A percentile compares a stretch with the other conserved stretches of the same genome.
Evolutionary conservation across 1,284 basidiomycete genomes (phyloP).

Genomic region (Ceratobasidium sp.): DNA sequence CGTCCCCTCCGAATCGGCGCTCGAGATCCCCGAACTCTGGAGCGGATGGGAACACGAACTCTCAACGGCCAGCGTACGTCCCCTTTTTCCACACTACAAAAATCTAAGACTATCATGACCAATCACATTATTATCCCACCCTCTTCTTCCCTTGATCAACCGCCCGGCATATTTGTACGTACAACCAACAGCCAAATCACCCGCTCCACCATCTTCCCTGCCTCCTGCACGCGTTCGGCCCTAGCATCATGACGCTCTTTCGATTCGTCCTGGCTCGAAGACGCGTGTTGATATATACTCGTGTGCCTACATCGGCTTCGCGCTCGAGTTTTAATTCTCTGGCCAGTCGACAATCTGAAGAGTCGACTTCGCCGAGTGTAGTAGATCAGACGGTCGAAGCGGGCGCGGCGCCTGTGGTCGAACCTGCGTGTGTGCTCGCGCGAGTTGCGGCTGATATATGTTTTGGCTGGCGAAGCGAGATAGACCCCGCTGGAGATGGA

Average conservation of each 20-base stretch:
- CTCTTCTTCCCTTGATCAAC: neutral
- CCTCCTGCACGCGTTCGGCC: slow-evolving; percentile 78
- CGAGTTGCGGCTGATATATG: slow-evolving; percentile 80
- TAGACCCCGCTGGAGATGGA: slow-evolving; percentile 17
- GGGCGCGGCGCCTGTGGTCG: slow-evolving; percentile 71
- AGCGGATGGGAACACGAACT: slow-evolving; percentile 52
- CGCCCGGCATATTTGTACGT: neutral
- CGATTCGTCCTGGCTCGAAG: slow-evolving; percentile 80
- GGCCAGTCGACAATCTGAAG: slow-evolving; percentile 11
- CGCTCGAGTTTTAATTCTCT: slow-evolving; percentile 31
- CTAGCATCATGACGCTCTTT: slow-evolving; percentile 80
- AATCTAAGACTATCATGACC: neutral
- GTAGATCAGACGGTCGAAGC: slow-evolving; percentile 40
- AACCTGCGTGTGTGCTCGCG: slow-evolving; percentile 80
- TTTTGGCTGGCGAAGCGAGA: slow-evolving; percentile 68
- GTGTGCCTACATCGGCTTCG: slow-evolving; percentile 51
- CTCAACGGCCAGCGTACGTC: slow-evolving; percentile 44
- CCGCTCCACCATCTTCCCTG: slow-evolving; percentile 75
- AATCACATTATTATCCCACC: neutral
- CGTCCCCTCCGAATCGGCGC: slow-evolving; percentile 27
- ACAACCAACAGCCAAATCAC: slow-evolving; percentile 49
- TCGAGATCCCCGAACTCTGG: slow-evolving; percentile 46
- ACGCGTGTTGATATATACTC: slow-evolving; percentile 79
- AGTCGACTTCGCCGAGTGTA: neutral
- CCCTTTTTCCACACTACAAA: slow-evolving; percentile 13